Conservation (phyloP, 805 yeast species). For the Komagataella mondaviorum region DNA sequence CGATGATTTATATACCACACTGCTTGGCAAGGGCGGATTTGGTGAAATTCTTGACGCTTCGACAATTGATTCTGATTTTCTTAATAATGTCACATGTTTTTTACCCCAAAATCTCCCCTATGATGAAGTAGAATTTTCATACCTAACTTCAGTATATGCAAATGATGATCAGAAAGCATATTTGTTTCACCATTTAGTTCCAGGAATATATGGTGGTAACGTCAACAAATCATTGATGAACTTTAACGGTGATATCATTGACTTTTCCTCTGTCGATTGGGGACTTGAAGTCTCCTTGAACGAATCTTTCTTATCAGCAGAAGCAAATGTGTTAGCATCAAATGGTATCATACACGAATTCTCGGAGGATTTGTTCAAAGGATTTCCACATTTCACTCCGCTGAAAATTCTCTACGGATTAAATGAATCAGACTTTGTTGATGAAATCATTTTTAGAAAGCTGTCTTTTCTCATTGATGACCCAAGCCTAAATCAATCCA, state of each 20-base stretch:
- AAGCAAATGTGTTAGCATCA: slow-evolving; percentile 26
- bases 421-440: slow-evolving; percentile 48
- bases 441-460: slow-evolving; percentile 53
- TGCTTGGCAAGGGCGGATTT: not conserved
- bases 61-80: not conserved
- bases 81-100: slow-evolving; percentile 26
- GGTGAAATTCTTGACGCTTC: not conserved
- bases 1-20: slow-evolving; percentile 8
- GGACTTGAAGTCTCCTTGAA: not conserved
- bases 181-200: slow-evolving; percentile 20
- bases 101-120: slow-evolving; percentile 31
- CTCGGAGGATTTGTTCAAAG: slow-evolving; percentile 15
- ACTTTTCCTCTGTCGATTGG: not conserved
- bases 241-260: not conserved
- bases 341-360: slow-evolving; percentile 40
- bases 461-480: slow-evolving; percentile 46
- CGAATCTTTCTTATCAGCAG: not conserved
- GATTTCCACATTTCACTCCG: slow-evolving; percentile 28
- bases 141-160: slow-evolving; percentile 22
- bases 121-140: slow-evolving; percentile 29
- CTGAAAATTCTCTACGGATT: slow-evolving; percentile 47
- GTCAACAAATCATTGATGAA: slow-evolving; percentile 6
- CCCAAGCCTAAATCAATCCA: slow-evolving; percentile 34
- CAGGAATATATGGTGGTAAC: slow-evolving; percentile 33
- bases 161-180: slow-evolving; percentile 12